phyloP scores from a whole-genome alignment of 257 asterid species.

The Cinchona pubescens region DNA sequence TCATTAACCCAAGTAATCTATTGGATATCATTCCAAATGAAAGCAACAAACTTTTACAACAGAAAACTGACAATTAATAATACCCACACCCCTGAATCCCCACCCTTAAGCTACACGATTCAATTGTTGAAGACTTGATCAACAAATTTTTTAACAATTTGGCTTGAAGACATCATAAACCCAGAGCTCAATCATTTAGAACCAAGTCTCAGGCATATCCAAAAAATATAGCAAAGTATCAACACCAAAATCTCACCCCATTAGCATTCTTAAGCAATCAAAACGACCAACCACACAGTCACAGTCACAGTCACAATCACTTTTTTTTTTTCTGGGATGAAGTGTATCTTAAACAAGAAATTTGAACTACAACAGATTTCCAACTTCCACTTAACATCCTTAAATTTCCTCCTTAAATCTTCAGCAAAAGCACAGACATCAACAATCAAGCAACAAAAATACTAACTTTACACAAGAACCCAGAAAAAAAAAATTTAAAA shows the following conservation, averaged over 20 bases:
- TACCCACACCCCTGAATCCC: not conserved
- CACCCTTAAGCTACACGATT: not conserved
- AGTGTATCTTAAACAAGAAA: not conserved
- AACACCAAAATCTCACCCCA: not conserved
- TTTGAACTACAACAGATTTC: not conserved
- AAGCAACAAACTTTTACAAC: not conserved
- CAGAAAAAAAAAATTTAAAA: not conserved
- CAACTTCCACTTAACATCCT: not conserved
- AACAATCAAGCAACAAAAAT: conserved; percentile 3
- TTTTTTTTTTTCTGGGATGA: too few species aligned
- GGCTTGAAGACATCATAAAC: not conserved
- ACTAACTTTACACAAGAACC: not conserved
- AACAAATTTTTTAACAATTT: not conserved
- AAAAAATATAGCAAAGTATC: not conserved
- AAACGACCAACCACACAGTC: not conserved
- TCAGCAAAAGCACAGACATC: not conserved
- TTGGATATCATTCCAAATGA: not conserved
- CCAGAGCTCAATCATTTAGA: not conserved
- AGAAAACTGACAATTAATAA: not conserved
- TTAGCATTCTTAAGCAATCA: not conserved
- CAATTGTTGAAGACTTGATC: not conserved
- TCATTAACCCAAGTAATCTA: not conserved
- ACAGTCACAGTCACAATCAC: too few species aligned
- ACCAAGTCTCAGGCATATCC: not conserved
- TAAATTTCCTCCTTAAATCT: too few species aligned